phyloP scores from a whole-genome alignment of 2,329 filamentous ascomycete species.

The Myriosclerotinia curreyana region DNA sequence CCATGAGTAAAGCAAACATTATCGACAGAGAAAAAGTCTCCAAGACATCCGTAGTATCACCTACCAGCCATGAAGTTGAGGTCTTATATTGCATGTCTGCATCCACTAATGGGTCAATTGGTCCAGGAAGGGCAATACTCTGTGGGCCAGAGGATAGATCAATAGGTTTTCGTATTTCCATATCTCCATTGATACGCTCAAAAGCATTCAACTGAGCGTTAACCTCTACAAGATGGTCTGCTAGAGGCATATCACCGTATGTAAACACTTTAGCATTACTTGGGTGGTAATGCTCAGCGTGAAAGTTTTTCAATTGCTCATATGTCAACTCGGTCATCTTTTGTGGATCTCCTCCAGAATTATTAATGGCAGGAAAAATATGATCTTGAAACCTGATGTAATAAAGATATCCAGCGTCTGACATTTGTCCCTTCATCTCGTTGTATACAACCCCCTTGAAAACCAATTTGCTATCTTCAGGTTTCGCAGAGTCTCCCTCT shows the following conservation, averaged over 20 bases:
- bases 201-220: conserved; percentile 73
- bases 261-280: conserved; percentile 96
- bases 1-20: conserved; percentile 78
- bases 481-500: conserved; percentile 44
- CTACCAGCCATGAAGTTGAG: conserved; percentile 88
- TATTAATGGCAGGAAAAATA: conserved; percentile 90
- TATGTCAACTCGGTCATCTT: conserved; percentile 96
- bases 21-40: conserved; percentile 87
- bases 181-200: conserved; percentile 64
- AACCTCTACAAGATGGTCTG: conserved; percentile 76
- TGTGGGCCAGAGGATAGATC: conserved; percentile 64
- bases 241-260: conserved; percentile 87
- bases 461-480: conserved; percentile 65
- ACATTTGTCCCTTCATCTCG: conserved; percentile 99
- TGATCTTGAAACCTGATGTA: conserved; percentile 95
- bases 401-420: conserved; percentile 91
- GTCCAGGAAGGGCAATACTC: conserved; percentile 71
- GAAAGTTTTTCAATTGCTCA: conserved; percentile 82
- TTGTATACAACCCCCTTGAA: conserved; percentile 99
- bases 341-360: conserved; percentile 92
- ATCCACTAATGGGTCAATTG: conserved; percentile 81
- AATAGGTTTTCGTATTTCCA: conserved; percentile 73
- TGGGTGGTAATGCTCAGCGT: conserved; percentile 91
- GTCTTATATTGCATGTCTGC: conserved; percentile 89
- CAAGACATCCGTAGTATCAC: conserved; percentile 75